Conservation (phyloP, 1,284 basidiomycete species). For the Sporisorium graminicola region DNA sequence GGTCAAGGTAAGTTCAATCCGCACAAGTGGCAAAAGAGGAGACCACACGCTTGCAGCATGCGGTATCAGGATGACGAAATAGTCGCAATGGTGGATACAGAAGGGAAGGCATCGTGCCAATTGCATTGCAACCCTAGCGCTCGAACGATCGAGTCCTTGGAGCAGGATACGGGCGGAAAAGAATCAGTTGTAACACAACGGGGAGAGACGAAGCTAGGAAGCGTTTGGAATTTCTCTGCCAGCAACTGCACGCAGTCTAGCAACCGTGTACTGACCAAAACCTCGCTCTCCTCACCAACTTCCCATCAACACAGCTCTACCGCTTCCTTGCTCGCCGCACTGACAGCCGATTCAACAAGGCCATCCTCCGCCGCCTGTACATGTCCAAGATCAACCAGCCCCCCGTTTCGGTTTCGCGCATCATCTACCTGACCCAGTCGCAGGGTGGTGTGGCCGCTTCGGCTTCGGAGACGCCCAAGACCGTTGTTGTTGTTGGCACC, state of each 20-base stretch:
- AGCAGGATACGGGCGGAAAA: not conserved
- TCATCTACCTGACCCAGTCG: constrained; percentile 68
- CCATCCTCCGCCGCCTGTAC: constrained; percentile 94
- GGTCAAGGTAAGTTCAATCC: constrained; percentile 82
- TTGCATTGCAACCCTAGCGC: not conserved
- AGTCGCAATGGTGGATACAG: not conserved
- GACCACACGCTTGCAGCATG: not conserved
- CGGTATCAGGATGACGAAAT: too few species aligned
- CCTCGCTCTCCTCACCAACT: not conserved
- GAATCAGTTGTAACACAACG: not conserved
- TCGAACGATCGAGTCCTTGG: not conserved
- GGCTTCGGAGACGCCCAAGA: constrained; percentile 74
- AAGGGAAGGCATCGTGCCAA: not conserved
- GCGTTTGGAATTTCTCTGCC: not conserved
- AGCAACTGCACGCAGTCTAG: not conserved
- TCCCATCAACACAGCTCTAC: constrained; percentile 80
- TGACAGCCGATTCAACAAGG: constrained; percentile 97
- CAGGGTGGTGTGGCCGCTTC: constrained; percentile 69
- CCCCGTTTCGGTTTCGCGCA: constrained; percentile 79
- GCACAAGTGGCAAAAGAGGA: not conserved
- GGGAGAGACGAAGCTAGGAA: not conserved
- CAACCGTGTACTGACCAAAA: constrained; percentile 4
- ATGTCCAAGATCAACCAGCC: constrained; percentile 98
- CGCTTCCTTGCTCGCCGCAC: constrained; percentile 98
- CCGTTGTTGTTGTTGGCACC: constrained; percentile 89